Evolutionary conservation across 768 basidiomycete species (phyloP), one percentile per base, ranked within the genome.

Genomic region (Lactarius evosmus): DNA sequence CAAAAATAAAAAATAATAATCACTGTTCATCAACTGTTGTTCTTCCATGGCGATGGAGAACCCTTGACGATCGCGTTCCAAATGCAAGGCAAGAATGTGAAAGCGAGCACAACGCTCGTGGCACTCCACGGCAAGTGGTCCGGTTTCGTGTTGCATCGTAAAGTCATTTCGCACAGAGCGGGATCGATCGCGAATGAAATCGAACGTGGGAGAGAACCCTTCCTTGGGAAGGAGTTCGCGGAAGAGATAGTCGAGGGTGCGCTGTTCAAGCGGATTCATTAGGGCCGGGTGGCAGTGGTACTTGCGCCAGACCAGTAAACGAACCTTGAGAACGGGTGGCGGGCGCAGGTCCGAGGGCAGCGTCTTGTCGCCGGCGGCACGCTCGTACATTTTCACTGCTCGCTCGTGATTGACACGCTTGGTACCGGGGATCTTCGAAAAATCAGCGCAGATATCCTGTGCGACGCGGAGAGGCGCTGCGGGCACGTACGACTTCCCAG

Each of bases 311-410:
- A 32, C 61, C 17, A 40, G 36, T 7, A 63, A 56, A 25, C 52
- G 46, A 58, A 89, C 91, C 78, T 88, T 87, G 60, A 98, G 85
- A 30, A 97, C 83, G 22, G 75, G 76, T 0, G 95, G 94, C 8
- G 95, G 94, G 19, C 96, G 85, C 54, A 99, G 78, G 73, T 99
- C 96, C 0, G 93, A 94, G 2, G 96, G 95, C 0, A 97, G 71
- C 0, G 86, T 86, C 75, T 95, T 91, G 78, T 96, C 93, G 29
- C 95, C 95, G 16, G 93, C 91, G 4, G 93, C 94, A 22, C 96
- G 89, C 73, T 96, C 93, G 74, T 95, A 99, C 72, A 89, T 89
- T 72, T 98, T 97, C 51, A 98, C 96, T 0, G 95, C 95, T 56
- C 87, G 86, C 44, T 79, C 79, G 67, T 93, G 93, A 71, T 95